phyloP scores from a whole-genome alignment of 2,329 filamentous ascomycete species.

The Chaetomiaceae sp. region DNA sequence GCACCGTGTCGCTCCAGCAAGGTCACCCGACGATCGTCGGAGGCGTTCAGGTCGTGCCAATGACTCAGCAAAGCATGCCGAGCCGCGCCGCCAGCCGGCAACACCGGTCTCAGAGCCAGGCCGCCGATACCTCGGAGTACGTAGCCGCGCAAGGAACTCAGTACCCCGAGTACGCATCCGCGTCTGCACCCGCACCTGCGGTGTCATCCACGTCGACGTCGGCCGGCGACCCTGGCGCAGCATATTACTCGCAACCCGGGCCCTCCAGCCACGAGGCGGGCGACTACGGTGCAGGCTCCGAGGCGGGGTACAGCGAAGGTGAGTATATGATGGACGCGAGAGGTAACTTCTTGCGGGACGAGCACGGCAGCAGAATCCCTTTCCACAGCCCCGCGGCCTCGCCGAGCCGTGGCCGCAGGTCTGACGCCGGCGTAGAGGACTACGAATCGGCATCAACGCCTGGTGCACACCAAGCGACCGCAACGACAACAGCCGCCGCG shows the following conservation, averaged over 20 bases:
- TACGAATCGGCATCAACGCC: slow-evolving; percentile 55
- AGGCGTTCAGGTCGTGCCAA: slow-evolving; percentile 91
- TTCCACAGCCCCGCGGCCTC: slow-evolving; percentile 42
- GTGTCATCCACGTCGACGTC: slow-evolving; percentile 27
- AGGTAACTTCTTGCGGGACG: slow-evolving; percentile 56
- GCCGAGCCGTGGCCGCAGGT: slow-evolving; percentile 35
- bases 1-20: slow-evolving; percentile 75
- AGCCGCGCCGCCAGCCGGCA: slow-evolving; percentile 46
- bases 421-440: slow-evolving; percentile 50
- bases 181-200: slow-evolving; percentile 13
- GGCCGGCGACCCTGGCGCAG: slow-evolving; percentile 33
- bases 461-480: slow-evolving; percentile 36
- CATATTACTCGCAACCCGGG: slow-evolving; percentile 39
- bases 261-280: slow-evolving; percentile 42
- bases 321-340: slow-evolving; percentile 62
- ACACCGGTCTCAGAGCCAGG: slow-evolving; percentile 31
- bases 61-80: slow-evolving; percentile 66
- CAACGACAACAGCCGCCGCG: too few species aligned
- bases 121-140: slow-evolving; percentile 28
- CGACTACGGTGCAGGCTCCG: slow-evolving; percentile 47
- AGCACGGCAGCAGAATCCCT: slow-evolving; percentile 53
- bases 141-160: slow-evolving; percentile 25
- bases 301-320: slow-evolving; percentile 61
- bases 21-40: slow-evolving; percentile 85
- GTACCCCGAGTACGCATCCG: slow-evolving; percentile 26